Evolutionary conservation across 306 rosid species (phyloP).

Genomic region (Senna tora): DNA sequence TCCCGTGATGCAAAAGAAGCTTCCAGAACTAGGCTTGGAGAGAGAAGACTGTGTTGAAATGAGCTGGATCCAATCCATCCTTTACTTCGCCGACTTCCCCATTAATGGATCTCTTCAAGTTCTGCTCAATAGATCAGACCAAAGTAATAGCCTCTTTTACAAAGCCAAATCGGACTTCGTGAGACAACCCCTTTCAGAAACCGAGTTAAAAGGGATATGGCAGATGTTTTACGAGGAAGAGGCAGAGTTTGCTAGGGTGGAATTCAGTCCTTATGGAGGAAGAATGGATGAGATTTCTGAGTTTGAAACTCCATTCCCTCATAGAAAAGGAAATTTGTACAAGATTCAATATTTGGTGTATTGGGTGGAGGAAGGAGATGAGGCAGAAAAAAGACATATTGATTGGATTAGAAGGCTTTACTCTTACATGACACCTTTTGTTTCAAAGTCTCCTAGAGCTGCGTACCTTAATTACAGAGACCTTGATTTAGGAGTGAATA

Average conservation of each 20-base stretch:
- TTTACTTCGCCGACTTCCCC: slow-evolving; percentile 7
- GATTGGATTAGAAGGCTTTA: slow-evolving; percentile 43
- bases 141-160: not conserved
- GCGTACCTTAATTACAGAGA: slow-evolving; percentile 40
- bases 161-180: slow-evolving; percentile 48
- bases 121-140: slow-evolving; percentile 32
- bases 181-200: slow-evolving; percentile 23
- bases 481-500: slow-evolving; percentile 36
- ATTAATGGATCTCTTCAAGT: slow-evolving; percentile 31
- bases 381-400: slow-evolving; percentile 18
- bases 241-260: not conserved
- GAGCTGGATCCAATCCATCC: slow-evolving; percentile 41
- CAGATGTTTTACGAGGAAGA: slow-evolving; percentile 36
- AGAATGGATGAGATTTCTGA: slow-evolving; percentile 43
- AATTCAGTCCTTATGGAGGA: slow-evolving; percentile 43
- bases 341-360: slow-evolving; percentile 21
- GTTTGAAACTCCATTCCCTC: slow-evolving; percentile 43
- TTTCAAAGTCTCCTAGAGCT: slow-evolving; percentile 37
- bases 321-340: slow-evolving; percentile 36
- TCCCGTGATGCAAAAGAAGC: slow-evolving; percentile 42
- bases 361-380: slow-evolving; percentile 38
- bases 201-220: slow-evolving; percentile 41
- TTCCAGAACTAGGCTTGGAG: slow-evolving; percentile 51
- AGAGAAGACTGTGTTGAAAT: slow-evolving; percentile 34
- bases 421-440: slow-evolving; percentile 19